Evolutionary conservation across 352 stramenopile species (phyloP), one percentile per base, ranked within the genome.

Genomic region (Phytophthora pinifolia): DNA sequence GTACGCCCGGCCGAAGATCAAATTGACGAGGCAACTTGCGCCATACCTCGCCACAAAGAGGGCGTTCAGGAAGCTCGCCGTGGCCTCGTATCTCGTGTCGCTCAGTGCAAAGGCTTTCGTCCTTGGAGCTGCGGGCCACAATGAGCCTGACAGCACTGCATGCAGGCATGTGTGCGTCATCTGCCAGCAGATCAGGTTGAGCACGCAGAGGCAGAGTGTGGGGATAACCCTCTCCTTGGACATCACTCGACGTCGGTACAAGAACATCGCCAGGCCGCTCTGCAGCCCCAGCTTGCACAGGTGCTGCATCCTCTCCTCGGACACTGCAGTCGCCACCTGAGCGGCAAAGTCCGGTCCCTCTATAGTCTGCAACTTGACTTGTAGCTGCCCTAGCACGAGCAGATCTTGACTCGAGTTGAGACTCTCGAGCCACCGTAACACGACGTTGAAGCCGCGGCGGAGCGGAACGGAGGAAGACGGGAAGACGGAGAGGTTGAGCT

Each of bases 361-460:
- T 3, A 18, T 20, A 39, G 30, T 44, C 14, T 25, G 15, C 43
- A 44, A 43, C 37, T 38, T 63, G 44, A 53, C 54, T 51, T 68
- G 54, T n/a, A 65, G 36, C 13, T 65, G 61, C 17, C 12, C 41
- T 12, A 89, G 57, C 15, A 62, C n/a, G 6, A 54, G 34, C 18
- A 89, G 43, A 0, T 82, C 68, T 27, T 86, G 56, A 13, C 52
- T 35, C 1, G 67, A 60, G 30, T 70, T 65, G 9, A 83, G 50
- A 30, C 67, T 73, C 55, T 89, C 79, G 12, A 86, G 51, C 79
- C 76, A 89, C 12, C 66, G 74, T 13, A 86, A 33, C 6, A 79
- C 74, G 29, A 61, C 67, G 44, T 74, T 59, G 39, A 87, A 89
- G 17, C 79, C 74, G 7, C 43, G 58, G 15, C 72, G 74, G 4